Percentiles rank a stretch among this genome's conserved stretches.
These are phyloP conservation scores for Chalciporus piperatus DNA, from an alignment of 768 basidiomycete species.

Conservation along the genomic window DNA sequence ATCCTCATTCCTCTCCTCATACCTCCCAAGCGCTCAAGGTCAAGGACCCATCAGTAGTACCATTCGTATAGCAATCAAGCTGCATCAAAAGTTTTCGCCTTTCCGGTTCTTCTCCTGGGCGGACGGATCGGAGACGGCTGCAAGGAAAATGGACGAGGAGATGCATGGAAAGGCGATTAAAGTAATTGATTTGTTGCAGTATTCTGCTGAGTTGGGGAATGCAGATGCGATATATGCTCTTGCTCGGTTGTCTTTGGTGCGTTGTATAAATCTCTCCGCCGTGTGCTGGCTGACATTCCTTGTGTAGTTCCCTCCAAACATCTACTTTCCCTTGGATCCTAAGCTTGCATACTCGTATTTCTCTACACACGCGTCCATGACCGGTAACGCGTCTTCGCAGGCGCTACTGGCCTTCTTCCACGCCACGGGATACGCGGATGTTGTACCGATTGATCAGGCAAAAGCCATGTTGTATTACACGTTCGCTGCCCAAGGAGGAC, in stretches of 20 bases:
- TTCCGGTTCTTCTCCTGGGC: conserved; percentile 42
- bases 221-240: conserved; percentile 68
- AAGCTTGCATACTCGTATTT: conserved; percentile 63
- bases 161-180: conserved; percentile 71
- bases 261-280: conserved; percentile 20
- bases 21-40: conserved; percentile 71
- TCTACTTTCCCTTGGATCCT: conserved; percentile 61
- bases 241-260: conserved; percentile 64
- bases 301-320: conserved; percentile 68
- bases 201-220: conserved; percentile 78
- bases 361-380: conserved; percentile 56
- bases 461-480: conserved; percentile 91
- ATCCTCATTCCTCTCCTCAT: conserved; percentile 56
- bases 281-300: no score
- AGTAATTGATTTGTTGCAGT: conserved; percentile 74
- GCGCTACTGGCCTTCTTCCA: conserved; percentile 85
- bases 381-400: conserved; percentile 87
- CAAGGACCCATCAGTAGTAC: conserved; percentile 73
- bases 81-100: conserved; percentile 59
- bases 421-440: conserved; percentile 73
- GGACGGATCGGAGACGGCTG: conserved; percentile 40
- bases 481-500: conserved; percentile 85
- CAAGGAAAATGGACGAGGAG: conserved; percentile 64
- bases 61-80: conserved; percentile 62
- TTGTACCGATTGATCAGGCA: conserved; percentile 65